phyloP scores from a whole-genome alignment of 1,284 basidiomycete species.

The Apiotrichum montevideense region DNA sequence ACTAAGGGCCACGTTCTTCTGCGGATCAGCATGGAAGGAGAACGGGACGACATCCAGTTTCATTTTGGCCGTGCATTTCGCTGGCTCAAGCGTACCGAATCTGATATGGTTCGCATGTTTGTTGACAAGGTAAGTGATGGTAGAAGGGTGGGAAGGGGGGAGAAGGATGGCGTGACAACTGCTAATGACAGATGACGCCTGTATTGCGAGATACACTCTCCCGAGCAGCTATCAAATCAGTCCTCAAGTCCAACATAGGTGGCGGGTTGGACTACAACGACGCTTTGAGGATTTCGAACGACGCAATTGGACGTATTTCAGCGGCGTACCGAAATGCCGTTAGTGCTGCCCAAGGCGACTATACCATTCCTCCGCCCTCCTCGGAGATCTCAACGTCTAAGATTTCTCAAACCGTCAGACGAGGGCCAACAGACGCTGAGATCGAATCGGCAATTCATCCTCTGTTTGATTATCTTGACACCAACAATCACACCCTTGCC shows the following conservation, averaged over 20 bases:
- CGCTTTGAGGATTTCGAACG: conserved; percentile 49
- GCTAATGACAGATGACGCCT: conserved; percentile 70
- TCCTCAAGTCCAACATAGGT: conserved; percentile 56
- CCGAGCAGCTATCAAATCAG: conserved; percentile 64
- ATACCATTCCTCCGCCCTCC: conserved; percentile 68
- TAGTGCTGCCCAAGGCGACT: conserved; percentile 54
- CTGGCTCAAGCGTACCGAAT: conserved; percentile 86
- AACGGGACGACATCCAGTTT: conserved; percentile 96
- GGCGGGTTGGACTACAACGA: conserved; percentile 61
- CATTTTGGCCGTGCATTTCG: conserved; percentile 96
- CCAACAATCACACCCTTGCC: conserved; percentile 86
- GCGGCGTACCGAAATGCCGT: conserved; percentile 71
- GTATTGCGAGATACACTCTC: conserved; percentile 88
- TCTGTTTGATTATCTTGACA: conserved; percentile 94
- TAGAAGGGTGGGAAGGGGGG: no score
- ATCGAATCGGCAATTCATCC: conserved; percentile 90
- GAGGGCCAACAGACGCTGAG: conserved; percentile 83
- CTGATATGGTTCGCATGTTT: conserved; percentile 92
- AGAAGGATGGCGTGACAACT: no score
- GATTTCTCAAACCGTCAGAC: conserved; percentile 45
- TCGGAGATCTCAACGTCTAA: conserved; percentile 56
- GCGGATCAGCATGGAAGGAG: conserved; percentile 95
- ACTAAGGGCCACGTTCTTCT: conserved; percentile 71
- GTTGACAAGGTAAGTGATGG: conserved; percentile 88
- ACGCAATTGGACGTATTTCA: conserved; percentile 58